These are phyloP conservation scores for Eustoma russellianum DNA, from an alignment of 257 asterid genomes.

Conservation along the genomic window DNA sequence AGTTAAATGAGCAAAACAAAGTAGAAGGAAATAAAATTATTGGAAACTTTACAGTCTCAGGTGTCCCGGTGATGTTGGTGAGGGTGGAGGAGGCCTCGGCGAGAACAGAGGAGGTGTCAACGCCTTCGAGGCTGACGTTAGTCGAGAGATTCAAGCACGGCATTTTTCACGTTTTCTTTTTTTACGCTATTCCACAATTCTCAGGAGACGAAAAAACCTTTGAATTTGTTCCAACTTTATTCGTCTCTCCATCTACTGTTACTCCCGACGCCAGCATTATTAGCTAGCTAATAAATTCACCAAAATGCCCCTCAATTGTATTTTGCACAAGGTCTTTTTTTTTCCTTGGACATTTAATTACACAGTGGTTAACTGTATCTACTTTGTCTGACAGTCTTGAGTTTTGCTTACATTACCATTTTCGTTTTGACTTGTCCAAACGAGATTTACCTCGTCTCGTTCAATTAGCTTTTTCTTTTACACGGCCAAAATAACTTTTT, in stretches of 20 bases:
- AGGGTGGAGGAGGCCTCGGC: constrained; percentile 82
- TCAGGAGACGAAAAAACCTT: constrained; percentile 2
- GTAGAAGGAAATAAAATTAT: not conserved
- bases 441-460: too few relatives aligned
- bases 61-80: constrained; percentile 82
- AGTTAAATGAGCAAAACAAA: not conserved
- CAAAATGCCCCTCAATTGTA: too few relatives aligned
- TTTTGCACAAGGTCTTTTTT: too few relatives aligned
- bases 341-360: too few relatives aligned
- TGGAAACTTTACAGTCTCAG: constrained; percentile 52
- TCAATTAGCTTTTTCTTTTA: too few relatives aligned
- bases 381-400: too few relatives aligned
- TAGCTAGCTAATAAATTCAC: too few relatives aligned
- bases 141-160: constrained; percentile 93
- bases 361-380: too few relatives aligned
- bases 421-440: too few relatives aligned
- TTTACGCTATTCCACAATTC: not conserved
- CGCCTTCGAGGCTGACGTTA: constrained; percentile 76
- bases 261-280: not conserved
- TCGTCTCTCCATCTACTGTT: not conserved
- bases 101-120: constrained; percentile 75
- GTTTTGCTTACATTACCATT: too few relatives aligned
- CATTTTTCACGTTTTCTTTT: constrained; percentile 31
- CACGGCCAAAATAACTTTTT: too few relatives aligned
- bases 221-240: too few relatives aligned